Evolutionary conservation across 768 basidiomycete genomes (phyloP).

Genomic region (Albatrellus ellisii): DNA sequence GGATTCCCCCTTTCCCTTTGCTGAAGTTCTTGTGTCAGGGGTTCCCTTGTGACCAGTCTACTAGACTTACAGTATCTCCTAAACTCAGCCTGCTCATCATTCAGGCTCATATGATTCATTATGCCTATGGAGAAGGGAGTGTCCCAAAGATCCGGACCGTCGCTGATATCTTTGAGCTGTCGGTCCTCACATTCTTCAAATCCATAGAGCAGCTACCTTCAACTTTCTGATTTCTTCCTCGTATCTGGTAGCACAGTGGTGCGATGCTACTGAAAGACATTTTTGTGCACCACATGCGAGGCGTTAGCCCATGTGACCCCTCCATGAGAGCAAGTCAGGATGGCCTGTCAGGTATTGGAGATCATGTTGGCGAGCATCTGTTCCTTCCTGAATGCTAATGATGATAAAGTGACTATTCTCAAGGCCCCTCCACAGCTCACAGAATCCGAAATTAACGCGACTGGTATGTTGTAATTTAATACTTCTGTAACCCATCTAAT

Average conservation of each 20-base stretch:
- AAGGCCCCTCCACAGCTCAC: no score
- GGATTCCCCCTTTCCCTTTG: neutral
- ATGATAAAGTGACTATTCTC: no score
- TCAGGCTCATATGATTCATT: neutral
- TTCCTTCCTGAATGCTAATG: neutral
- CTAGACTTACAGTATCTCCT: neutral
- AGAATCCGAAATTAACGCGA: no score
- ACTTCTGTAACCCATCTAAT: no score
- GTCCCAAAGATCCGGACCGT: neutral
- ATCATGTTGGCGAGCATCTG: neutral
- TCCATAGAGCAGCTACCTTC: neutral
- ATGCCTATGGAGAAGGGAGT: neutral
- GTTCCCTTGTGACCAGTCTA: neutral
- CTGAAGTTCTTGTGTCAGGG: constrained; percentile 8
- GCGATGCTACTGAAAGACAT: neutral
- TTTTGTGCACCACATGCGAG: neutral
- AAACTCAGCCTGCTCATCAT: neutral
- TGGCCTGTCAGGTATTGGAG: neutral
- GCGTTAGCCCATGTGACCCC: neutral
- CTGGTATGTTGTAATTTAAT: no score
- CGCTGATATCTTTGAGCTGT: neutral
- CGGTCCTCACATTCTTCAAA: neutral
- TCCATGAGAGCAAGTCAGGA: no score
- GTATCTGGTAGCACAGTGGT: neutral
- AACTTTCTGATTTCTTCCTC: neutral